phyloP scores from a whole-genome alignment of 805 yeast species.

The Wickerhamomyces strasburgensis region DNA sequence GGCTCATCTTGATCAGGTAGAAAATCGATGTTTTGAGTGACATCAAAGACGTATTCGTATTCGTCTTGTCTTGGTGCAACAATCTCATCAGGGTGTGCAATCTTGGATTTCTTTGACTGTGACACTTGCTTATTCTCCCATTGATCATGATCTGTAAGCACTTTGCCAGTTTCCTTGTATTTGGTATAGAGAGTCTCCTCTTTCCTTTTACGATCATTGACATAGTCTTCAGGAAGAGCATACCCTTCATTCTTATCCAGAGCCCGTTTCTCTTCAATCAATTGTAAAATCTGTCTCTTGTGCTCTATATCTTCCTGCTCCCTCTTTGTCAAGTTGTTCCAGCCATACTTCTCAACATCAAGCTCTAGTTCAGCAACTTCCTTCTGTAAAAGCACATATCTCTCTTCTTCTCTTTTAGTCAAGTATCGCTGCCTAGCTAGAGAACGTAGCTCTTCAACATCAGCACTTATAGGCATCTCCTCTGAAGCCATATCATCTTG shows the following conservation, averaged over 20 bases:
- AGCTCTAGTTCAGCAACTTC: constrained; percentile 47
- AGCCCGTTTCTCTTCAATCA: constrained; percentile 36
- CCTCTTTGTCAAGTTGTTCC: constrained; percentile 42
- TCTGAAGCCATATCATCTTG: neutral
- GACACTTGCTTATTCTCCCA: constrained; percentile 21
- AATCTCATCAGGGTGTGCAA: constrained; percentile 37
- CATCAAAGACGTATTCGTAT: constrained; percentile 79
- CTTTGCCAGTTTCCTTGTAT: constrained; percentile 34
- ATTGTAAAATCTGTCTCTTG: constrained; percentile 44
- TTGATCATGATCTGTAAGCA: constrained; percentile 20
- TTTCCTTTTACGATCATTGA: constrained; percentile 53
- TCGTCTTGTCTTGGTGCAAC: constrained; percentile 37
- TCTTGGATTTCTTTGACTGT: constrained; percentile 16
- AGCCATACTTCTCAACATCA: constrained; percentile 47
- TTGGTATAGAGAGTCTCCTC: constrained; percentile 42
- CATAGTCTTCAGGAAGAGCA: constrained; percentile 51
- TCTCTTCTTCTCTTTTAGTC: constrained; percentile 43
- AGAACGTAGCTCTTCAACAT: constrained; percentile 33
- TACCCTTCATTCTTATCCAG: constrained; percentile 36
- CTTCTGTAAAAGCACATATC: constrained; percentile 35
- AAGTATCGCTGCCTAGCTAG: constrained; percentile 46
- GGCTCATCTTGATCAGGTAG: constrained; percentile 30
- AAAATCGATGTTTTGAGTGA: constrained; percentile 53
- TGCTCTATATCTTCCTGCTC: constrained; percentile 49
- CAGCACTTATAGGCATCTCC: constrained; percentile 2